Percentiles rank a stretch among this genome's conserved stretches.
Evolutionary conservation across 2,329 filamentous ascomycete genomes (phyloP).

Genomic region (Blumeriella jaapii): DNA sequence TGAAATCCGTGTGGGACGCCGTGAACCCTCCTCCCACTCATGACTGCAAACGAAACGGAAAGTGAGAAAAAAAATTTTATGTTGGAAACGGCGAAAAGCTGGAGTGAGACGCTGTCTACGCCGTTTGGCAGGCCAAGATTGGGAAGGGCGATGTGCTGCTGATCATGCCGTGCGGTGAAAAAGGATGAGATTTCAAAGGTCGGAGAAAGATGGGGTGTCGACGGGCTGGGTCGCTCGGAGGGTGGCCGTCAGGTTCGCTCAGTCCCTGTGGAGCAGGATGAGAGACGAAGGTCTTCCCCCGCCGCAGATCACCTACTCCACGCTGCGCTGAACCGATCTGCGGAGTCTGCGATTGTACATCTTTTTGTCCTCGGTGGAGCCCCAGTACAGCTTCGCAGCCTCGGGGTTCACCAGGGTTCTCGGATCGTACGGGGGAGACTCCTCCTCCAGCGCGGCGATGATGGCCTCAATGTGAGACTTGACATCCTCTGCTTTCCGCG

Average conservation of each 20-base stretch:
- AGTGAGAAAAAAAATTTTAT: too few species aligned
- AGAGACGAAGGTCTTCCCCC: too few species aligned
- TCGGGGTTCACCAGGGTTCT: constrained; percentile 78
- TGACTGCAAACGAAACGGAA: too few species aligned
- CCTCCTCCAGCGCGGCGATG: constrained; percentile 73
- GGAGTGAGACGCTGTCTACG: too few species aligned
- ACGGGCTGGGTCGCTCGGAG: background rate
- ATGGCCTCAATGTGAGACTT: constrained; percentile 76
- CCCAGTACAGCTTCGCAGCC: constrained; percentile 81
- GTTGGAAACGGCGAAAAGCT: too few species aligned
- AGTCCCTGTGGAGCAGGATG: too few species aligned
- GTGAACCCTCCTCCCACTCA: too few species aligned
- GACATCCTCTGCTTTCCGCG: constrained; percentile 61
- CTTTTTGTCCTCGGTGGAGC: constrained; percentile 65
- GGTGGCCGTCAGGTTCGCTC: too few species aligned
- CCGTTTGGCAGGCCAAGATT: too few species aligned
- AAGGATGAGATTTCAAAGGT: background rate
- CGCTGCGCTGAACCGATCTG: constrained; percentile 60
- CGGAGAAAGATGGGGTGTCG: background rate
- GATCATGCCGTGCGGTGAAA: too few species aligned
- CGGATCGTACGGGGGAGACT: constrained; percentile 79
- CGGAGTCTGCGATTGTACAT: constrained; percentile 72
- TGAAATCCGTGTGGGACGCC: too few species aligned
- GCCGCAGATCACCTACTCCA: constrained; percentile 39
- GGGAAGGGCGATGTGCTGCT: too few species aligned